Evolutionary conservation across 345 rosid genomes (phyloP), one percentile per base, ranked within the genome.

Genomic region (Hypericum androsaemum): DNA sequence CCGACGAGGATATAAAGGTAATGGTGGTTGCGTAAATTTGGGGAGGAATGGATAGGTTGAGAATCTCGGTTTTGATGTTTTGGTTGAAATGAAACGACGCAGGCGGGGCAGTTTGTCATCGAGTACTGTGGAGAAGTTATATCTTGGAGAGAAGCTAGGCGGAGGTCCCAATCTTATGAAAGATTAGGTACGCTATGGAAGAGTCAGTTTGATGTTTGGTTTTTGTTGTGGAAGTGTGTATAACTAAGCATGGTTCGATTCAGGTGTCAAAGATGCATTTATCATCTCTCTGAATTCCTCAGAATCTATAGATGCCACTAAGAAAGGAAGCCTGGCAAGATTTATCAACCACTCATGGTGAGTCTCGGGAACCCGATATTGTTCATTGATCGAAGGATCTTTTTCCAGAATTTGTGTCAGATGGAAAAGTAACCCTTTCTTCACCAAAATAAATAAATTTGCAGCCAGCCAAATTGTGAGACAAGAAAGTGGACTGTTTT

Each of bases 111-210:
- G 40, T 84, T 92, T 54, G 77, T 92, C 54, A 81, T 88, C 43
- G 98, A 92, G 76, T 92, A 92, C 39, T 92, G 94, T 80, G 98
- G 98, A 43, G 98, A 92, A 84, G 96, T 92, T 47, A 92, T 88
- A 73, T 78, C 95, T 10, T 85, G 89, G 84, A 84, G 72, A 78
- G 96, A 88, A 66, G 98, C 96, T 50, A 84, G 69, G 79, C 75
- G 80, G 61, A 79, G 98, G 41, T 77, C 98, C 38, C 92, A 81
- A 39, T 57, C 78, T 52, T 92, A 92, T 59, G 96, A 81, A 79
- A 67, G 50, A 52, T 77, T 73, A 54, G 96, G 98, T 83, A 54
- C 60, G 66, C 49, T 58, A 52, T 16, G 39, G 47, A 39, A 55
- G 41, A 17, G 13, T 41, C 16, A 35, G 28, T 41, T 49, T 13